Conservation (phyloP, 257 asterid genomes). For the Lycium barbarum region DNA sequence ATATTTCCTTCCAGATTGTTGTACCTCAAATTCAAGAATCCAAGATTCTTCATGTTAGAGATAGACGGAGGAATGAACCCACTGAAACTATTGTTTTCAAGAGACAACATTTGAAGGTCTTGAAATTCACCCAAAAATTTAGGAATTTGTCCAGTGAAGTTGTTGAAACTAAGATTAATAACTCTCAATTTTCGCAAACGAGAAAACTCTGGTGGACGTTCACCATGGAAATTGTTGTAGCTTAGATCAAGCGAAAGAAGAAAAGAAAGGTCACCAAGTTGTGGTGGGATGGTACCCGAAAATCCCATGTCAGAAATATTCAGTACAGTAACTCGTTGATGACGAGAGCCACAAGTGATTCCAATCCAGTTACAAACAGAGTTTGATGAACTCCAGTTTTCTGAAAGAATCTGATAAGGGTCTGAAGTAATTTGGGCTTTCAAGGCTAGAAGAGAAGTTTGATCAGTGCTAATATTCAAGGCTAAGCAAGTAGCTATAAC, state of each 20-base stretch:
- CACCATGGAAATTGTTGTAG: conserved; percentile 38
- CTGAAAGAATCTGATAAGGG: conserved; percentile 25
- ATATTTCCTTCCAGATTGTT: conserved; percentile 28
- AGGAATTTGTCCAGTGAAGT: conserved; percentile 23
- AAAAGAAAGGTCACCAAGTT: conserved; percentile 46
- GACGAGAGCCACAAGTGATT: conserved; percentile 42
- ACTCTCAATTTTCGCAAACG: conserved; percentile 27
- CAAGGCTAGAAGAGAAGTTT: conserved; percentile 40
- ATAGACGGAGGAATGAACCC: conserved; percentile 25
- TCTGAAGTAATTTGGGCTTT: conserved; percentile 29
- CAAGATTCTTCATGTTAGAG: conserved; percentile 6
- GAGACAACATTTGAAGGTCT: neutral
- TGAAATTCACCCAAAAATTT: neutral
- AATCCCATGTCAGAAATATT: conserved; percentile 41
- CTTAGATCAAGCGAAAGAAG: conserved; percentile 43
- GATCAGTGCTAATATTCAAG: conserved; percentile 40
- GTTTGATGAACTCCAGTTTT: conserved; percentile 39
- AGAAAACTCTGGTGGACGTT: conserved; percentile 36
- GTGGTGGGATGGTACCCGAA: conserved; percentile 40
- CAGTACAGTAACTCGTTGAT: conserved; percentile 37
- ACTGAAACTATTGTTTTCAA: conserved; percentile 30
- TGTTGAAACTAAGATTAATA: conserved; percentile 28
- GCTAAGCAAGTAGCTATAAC: conserved; percentile 8
- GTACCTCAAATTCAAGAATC: neutral
- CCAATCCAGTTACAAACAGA: conserved; percentile 46